Base-by-base conservation (phyloP, 108 stramenopile genomes). In the Skeletonema potamos region DNA sequence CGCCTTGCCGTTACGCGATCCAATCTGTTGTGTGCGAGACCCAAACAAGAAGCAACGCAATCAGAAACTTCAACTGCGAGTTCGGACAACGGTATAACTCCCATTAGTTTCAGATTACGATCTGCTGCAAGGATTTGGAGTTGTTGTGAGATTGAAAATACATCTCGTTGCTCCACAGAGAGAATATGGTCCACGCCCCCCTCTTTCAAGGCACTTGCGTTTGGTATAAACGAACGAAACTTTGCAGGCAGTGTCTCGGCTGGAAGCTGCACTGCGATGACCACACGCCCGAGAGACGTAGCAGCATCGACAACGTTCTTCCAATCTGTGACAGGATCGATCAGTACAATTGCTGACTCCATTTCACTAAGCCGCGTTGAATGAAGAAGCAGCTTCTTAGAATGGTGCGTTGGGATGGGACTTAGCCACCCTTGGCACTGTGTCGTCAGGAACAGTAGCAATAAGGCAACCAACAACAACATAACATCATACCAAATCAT, bases 291-390 rank as follows among this genome's bases (percentile, higher is more conserved):
- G 15, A 48, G 28, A 28, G n/a, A 29, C 3, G 24, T 13, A 26
- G 68, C 74, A 8, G 74, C 74, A 12, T 30, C 56, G 29, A 75
- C 17, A 43, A 75, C 74, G 3, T 46, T 27, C 44, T 43, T 59
- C 74, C 74, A 75, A 24, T 75, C 74, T 20, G 74, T 75, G 27
- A 75, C 28, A 12, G 74, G 68, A 24, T 75, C 74, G 10, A 75
- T 26, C 7, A 75, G 22, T 4, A 75, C 68, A 32, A 75, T 39
- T 18, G 76, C 76, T 69, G 20, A 30, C 54, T 62, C 18, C 20
- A 30, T 24, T 26, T 55, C 29, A 13, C 56, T n/a, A 12, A 29
- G 30, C 30, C 30, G 6, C 30, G 30, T 32, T 6, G 30, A 32
- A n/a, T n/a, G n/a, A n/a, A n/a, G n/a, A n/a, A n/a, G n/a, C n/a